Evolutionary conservation across 2,329 filamentous ascomycete genomes (phyloP), one percentile per base, ranked within the genome.

Genomic region (Cladosporium sp.): DNA sequence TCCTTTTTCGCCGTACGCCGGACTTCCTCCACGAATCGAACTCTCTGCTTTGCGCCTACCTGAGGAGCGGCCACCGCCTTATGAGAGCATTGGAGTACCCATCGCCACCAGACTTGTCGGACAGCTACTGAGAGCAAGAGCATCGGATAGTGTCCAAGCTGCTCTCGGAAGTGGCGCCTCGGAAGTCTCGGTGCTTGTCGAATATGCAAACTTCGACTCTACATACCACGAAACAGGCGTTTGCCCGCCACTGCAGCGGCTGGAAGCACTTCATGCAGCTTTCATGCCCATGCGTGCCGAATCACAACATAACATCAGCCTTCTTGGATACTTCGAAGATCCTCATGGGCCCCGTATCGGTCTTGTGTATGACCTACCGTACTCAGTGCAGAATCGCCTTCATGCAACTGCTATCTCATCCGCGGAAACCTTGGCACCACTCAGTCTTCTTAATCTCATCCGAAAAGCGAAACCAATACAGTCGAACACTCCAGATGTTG

Each of bases 301-400:
- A 26, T 74, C 73, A 24, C 74, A 75, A 57, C 71, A 70, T 2
- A 81, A 79, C 28, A 84, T 88, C 1, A 90, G 84, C 82, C 88
- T 85, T 71, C 77, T 74, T 82, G 91, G 69, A 73, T 93, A 92
- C 73, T 92, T 92, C 71, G 90, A 93, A 74, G 91, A 93, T 71
- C 83, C 90, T 63, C 85, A 86, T 63, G 88, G 91, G 65, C 80
- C 82, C 0, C 85, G 91, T 11, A 86, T 92, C 64, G 91, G 91
- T 5, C 81, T 94, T 12, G 85, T 94, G 12, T 94, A 92, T 72
- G 88, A 90, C 59, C 86, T 93, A 34, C 91, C 91, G 1, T 83
- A 85, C 1, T 78, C 77, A 10, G 76, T 81, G 14, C 79, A 80
- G 68, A 78, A 78, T 11, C 76, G 77, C 21, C 59, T 68, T 63